Base-by-base conservation (phyloP, 129 eudicot genomes). In the Rutidosis leptorrhynchoides region DNA sequence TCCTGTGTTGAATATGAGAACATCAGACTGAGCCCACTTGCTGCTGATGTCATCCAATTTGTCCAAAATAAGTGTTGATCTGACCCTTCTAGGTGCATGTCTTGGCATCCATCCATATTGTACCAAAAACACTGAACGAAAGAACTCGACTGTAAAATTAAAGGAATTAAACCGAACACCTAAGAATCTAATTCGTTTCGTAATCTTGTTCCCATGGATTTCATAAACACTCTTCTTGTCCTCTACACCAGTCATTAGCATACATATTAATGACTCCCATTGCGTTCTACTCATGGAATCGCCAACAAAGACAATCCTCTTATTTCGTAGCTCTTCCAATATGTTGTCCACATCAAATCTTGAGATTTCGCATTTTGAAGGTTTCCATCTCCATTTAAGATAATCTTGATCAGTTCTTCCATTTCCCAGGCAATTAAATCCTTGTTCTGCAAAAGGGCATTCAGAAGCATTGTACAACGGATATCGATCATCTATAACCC, bases 331-430 rank as follows among this genome's bases (percentile, higher is more conserved):
- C 67, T 62, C 69, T 62, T 84, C 85, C 83, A 87, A 74, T 26
- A 79, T 58, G 3, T 21, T 74, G 26, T 54, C 57, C 6, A 67
- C 97, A 77, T 87, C 27, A 54, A 87, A 90, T 95, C 95, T 90
- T 76, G 97, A 96, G 77, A 90, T 70, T 64, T 87, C 77, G 76
- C 97, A 90, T 67, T 62, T 74, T 73, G 72, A 84, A 30, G 97
- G 96, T 40, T 90, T 90, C 97, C 97, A 90, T 6, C 97, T 76
- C 97, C 97, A 90, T 62, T 90, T 87, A 0, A 88, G 83, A 46
- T 82, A 90, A 53, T 80, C 77, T 11, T 42, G 42, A 87, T 90
- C 97, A 30, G 88, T 93, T 65, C 97, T 57, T 3, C 97, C 97
- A 83, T 85, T 87, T 68, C 87, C 97, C n/a, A 79, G 71, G 53